These are phyloP conservation scores for Ulmus americana DNA, from an alignment of 331 rosid genomes.

Conservation along the genomic window DNA sequence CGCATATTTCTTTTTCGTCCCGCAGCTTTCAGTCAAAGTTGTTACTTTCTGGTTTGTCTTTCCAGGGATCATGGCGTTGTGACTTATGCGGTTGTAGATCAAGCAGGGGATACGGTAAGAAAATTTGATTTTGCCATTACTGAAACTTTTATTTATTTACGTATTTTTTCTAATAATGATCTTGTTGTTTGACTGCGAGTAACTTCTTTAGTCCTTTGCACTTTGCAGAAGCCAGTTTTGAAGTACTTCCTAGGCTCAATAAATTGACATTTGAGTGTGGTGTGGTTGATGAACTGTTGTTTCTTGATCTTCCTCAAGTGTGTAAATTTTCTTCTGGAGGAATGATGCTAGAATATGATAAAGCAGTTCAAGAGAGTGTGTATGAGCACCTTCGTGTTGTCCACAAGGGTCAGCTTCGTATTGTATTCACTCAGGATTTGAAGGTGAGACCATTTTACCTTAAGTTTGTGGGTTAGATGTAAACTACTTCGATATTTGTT, in stretches of 20 bases:
- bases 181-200: background rate
- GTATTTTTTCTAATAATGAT: too few species aligned
- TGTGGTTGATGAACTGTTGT: constrained; percentile 28
- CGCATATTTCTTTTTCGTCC: background rate
- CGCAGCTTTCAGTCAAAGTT: background rate
- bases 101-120: constrained; percentile 24
- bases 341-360: constrained; percentile 24
- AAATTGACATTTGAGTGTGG: constrained; percentile 23
- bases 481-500: background rate
- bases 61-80: constrained; percentile 27
- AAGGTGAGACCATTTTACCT: constrained; percentile 22
- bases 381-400: constrained; percentile 24
- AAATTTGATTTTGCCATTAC: background rate
- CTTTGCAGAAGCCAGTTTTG: constrained; percentile 26
- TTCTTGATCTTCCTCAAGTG: constrained; percentile 25
- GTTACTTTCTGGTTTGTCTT: constrained; percentile 6
- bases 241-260: constrained; percentile 28
- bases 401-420: constrained; percentile 25
- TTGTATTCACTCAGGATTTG: constrained; percentile 22
- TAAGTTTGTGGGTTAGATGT: background rate
- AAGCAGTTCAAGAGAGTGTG: constrained; percentile 29
- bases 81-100: constrained; percentile 24
- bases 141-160: background rate
- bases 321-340: constrained; percentile 26
- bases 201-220: constrained; percentile 6